Conservation (phyloP, 495 filamentous ascomycete genomes). For the Trichoderma virens region DNA sequence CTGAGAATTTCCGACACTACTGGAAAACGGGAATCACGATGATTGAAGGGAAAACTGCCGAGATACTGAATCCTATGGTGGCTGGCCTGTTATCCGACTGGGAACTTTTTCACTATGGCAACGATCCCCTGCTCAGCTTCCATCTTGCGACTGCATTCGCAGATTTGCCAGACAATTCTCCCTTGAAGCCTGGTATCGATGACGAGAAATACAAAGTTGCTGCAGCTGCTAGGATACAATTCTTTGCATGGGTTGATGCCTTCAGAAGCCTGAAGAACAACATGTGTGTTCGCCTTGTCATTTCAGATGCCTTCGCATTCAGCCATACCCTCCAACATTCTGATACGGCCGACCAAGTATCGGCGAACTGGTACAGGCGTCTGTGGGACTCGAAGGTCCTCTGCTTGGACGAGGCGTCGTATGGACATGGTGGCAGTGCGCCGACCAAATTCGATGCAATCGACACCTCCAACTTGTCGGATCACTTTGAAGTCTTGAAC, state of each 20-base stretch:
- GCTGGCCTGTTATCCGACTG: slow-evolving; percentile 11
- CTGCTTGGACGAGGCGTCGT: slow-evolving; percentile 32
- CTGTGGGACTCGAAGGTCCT: slow-evolving; percentile 22
- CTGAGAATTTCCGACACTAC: slow-evolving; percentile 21
- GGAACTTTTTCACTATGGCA: slow-evolving; percentile 29
- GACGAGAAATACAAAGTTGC: slow-evolving; percentile 10
- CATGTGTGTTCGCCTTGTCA: slow-evolving; percentile 34
- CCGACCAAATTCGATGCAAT: slow-evolving; percentile 48
- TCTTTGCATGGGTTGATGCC: slow-evolving; percentile 25
- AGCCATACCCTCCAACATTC: slow-evolving; percentile 38
- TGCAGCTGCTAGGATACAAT: slow-evolving; percentile 22
- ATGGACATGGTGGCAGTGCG: slow-evolving; percentile 23
- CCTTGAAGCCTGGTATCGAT: not conserved
- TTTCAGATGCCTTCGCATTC: slow-evolving; percentile 36
- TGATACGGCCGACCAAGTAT: slow-evolving; percentile 13
- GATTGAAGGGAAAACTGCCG: not conserved
- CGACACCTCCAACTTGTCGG: slow-evolving; percentile 48
- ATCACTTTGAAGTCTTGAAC: slow-evolving; percentile 42
- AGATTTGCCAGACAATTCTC: slow-evolving; percentile 14
- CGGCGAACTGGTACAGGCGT: slow-evolving; percentile 24
- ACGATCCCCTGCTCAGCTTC: slow-evolving; percentile 38
- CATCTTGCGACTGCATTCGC: slow-evolving; percentile 30
- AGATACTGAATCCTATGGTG: slow-evolving; percentile 31
- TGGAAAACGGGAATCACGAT: slow-evolving; percentile 30
- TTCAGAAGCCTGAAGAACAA: slow-evolving; percentile 20